Evolutionary conservation across 176 grass and related monocot genomes (phyloP).

Genomic region (Pontederia paniculata): DNA sequence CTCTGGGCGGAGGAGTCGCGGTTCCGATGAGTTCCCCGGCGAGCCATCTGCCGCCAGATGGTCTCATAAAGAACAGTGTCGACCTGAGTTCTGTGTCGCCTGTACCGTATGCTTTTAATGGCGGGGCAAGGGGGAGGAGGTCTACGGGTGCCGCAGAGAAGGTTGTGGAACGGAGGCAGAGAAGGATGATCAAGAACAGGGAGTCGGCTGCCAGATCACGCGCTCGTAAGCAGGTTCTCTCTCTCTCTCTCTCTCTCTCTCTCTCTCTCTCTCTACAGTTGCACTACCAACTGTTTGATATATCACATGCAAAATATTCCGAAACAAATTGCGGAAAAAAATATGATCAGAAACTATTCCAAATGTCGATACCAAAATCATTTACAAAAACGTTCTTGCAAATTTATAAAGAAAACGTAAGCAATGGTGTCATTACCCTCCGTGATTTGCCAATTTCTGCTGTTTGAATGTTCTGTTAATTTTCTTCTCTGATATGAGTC

Average conservation of each 20-base stretch:
- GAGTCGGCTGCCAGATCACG: not conserved
- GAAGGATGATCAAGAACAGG: not conserved
- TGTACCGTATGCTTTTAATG: constrained; percentile 51
- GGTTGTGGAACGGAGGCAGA: constrained; percentile 16
- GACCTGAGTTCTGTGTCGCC: constrained; percentile 45
- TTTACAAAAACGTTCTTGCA: too few species aligned
- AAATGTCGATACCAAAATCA: too few species aligned
- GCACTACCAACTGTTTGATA: too few species aligned
- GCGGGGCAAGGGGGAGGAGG: constrained; percentile 48
- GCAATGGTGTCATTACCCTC: too few species aligned
- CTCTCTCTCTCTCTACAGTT: too few species aligned
- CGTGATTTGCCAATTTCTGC: too few species aligned
- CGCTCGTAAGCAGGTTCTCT: not conserved
- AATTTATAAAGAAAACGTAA: too few species aligned
- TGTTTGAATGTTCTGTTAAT: not conserved
- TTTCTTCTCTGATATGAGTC: not conserved
- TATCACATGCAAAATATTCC: too few species aligned
- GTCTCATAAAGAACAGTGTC: constrained; percentile 18
- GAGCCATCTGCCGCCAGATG: constrained; percentile 20
- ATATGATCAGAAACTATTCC: too few species aligned
- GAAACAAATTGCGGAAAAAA: too few species aligned
- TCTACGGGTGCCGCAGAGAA: constrained; percentile 37
- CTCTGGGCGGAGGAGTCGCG: not conserved
- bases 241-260: not conserved
- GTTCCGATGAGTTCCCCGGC: constrained; percentile 23